These are phyloP conservation scores for Cercis canadensis DNA, from an alignment of 306 rosid species.

Conservation along the genomic window DNA sequence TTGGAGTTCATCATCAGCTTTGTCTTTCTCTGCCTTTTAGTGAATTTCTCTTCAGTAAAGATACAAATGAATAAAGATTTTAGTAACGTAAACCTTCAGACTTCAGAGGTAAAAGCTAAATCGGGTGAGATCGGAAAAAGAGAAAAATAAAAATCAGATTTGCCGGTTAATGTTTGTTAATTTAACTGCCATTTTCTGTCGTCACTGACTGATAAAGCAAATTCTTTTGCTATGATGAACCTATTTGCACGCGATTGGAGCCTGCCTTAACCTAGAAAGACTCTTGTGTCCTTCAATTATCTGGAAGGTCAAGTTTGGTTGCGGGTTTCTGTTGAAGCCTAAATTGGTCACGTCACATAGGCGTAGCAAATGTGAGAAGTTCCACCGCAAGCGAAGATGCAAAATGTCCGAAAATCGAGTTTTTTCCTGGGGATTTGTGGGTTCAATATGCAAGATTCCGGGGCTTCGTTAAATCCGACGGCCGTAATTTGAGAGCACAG, in stretches of 20 bases:
- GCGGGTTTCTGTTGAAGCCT: background rate
- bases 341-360: background rate
- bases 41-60: background rate
- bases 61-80: too few species aligned
- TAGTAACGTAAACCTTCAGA: background rate
- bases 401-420: too few species aligned
- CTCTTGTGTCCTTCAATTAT: slow-evolving; percentile 1
- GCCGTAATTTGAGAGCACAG: slow-evolving; percentile 2
- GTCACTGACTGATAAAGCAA: slow-evolving; percentile 7
- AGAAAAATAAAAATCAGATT: background rate
- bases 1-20: slow-evolving; percentile 31
- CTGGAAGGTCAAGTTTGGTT: background rate
- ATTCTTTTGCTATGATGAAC: background rate
- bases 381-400: background rate
- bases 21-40: slow-evolving; percentile 4
- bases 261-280: slow-evolving; percentile 8
- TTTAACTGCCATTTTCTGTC: slow-evolving; percentile 29
- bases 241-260: background rate
- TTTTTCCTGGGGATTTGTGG: too few species aligned
- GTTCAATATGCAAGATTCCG: too few species aligned
- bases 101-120: background rate
- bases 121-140: background rate
- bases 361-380: background rate
- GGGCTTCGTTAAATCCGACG: slow-evolving; percentile 2
- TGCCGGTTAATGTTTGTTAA: slow-evolving; percentile 34